Evolutionary conservation across 176 grass and related monocot species (phyloP), one percentile per base, ranked within the genome.

Genomic region (Puccinellia tenuiflora): DNA sequence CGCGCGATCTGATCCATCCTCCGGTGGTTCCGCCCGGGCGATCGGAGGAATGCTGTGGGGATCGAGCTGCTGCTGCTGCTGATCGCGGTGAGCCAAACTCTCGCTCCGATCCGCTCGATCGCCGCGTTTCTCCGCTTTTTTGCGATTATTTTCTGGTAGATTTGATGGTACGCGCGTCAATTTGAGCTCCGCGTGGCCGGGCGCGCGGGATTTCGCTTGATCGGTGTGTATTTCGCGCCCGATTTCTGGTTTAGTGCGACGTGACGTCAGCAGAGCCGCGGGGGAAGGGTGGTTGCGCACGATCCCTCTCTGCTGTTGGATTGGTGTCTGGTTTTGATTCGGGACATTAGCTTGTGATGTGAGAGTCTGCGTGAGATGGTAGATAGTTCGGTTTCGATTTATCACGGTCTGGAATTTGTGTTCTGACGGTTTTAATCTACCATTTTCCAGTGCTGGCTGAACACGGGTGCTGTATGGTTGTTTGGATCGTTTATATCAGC

Each of bases 1-100:
- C n/a, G 83, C 79, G 79, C 57, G 75, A 79, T 67, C 84, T 12
- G 84, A 50, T 56, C 33, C 24, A 1, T 14, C 24, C 70, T 14
- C 16, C 10, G 34, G 43, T 0, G 16, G 26, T 3, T 0, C 40
- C 0, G 40, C 5, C 39, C 29, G 5, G 26, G 0, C 45, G 66
- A 57, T 59, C 56, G 55, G 84, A 45, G n/a, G 74, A 61, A 90
- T 86, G 84, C 79, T 75, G 46, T 73, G 57, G 21, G 66, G 21
- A 79, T 68, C 84, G 38, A 48, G 38, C 67, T 13, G 12, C 3
- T 4, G 70, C 15, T 4, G 73, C 64, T 37, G 67, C 79, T 86
- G 79, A 79, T 79, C 75, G 45, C 18, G 79, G 84, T 60, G 84
- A 86, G 88, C 24, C 43, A n/a, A n/a, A 29, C 17, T 52, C 70